These are phyloP conservation scores for Cucumis sativus DNA, from an alignment of 306 rosid genomes.

Conservation along the genomic window Cucumber_9930_V3 NC_026656.2:3548001-3548500, in stretches of 20 bases:
- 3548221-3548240: constrained; percentile 20
- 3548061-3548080: constrained; percentile 80
- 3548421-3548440: constrained; percentile 47
- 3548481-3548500: constrained; percentile 45
- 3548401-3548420: constrained; percentile 75
- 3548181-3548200: constrained; percentile 28
- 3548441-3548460: constrained; percentile 26
- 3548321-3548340: constrained; percentile 74
- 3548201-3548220: constrained; percentile 4
- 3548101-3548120: constrained; percentile 84
- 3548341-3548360: constrained; percentile 61
- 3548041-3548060: constrained; percentile 45
- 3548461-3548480: constrained; percentile 22
- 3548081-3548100: constrained; percentile 84
- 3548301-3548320: constrained; percentile 42
- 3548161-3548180: constrained; percentile 8
- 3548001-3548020: constrained; percentile 67
- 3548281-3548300: constrained; percentile 17
- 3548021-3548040: constrained; percentile 71
- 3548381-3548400: constrained; percentile 57
- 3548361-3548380: constrained; percentile 38
- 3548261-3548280: neutral
- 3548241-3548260: neutral
- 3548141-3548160: constrained; percentile 11
- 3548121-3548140: constrained; percentile 58